phyloP scores from a whole-genome alignment of 1,284 basidiomycete species.

The Microbotryum silenes-acaulis region DNA sequence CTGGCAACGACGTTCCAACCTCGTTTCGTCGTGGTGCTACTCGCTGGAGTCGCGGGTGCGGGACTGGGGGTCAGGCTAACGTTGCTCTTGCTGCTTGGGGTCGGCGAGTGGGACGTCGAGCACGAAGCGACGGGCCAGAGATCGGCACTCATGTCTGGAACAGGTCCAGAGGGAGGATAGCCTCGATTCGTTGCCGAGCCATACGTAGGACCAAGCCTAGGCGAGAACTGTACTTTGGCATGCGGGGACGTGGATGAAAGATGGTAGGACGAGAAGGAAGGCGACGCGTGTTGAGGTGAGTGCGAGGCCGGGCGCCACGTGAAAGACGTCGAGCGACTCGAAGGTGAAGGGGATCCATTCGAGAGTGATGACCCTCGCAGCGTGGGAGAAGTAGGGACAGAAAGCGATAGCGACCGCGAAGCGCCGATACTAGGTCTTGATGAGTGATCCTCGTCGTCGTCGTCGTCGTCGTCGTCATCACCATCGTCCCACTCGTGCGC shows the following conservation, averaged over 20 bases:
- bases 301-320: conserved; percentile 16
- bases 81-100: neutral
- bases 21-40: neutral
- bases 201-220: conserved; percentile 27
- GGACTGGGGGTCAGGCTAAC: neutral
- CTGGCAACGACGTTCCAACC: conserved; percentile 6
- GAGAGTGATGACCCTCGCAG: conserved; percentile 16
- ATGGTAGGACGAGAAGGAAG: conserved; percentile 12
- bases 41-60: neutral
- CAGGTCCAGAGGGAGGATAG: neutral
- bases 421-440: neutral
- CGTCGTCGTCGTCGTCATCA: neutral
- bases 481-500: neutral
- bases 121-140: conserved; percentile 18
- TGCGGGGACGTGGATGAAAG: conserved; percentile 1
- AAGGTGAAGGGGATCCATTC: conserved; percentile 5
- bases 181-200: conserved; percentile 1
- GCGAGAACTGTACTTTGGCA: conserved; percentile 29
- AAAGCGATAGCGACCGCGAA: conserved; percentile 9
- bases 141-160: conserved; percentile 23
- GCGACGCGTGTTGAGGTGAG: conserved; percentile 5
- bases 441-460: conserved; percentile 2
- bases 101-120: neutral
- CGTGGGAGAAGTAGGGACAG: conserved; percentile 20
- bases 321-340: conserved; percentile 7